Conservation (phyloP, 73 alveolate genomes). For the Halteria grandinella region DNA sequence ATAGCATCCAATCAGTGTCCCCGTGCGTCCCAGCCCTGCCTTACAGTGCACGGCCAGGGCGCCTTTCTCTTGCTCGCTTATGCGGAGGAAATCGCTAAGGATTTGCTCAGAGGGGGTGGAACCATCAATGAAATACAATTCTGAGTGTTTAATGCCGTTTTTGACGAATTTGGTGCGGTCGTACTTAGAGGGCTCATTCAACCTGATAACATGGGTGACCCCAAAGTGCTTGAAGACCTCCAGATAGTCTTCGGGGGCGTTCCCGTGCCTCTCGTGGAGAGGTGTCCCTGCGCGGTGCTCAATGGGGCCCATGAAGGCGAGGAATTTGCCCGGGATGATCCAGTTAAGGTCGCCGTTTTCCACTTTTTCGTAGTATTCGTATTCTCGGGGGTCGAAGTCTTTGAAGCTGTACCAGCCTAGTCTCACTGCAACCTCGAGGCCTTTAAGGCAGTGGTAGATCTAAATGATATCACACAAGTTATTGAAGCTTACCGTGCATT, state of each 20-base stretch:
- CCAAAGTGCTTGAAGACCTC: constrained; percentile 88
- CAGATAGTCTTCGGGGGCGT: constrained; percentile 94
- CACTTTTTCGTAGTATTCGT: constrained; percentile 93
- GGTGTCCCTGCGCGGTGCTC: constrained; percentile 65
- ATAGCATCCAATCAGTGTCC: constrained; percentile 87
- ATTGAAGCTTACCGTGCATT: constrained; percentile 49
- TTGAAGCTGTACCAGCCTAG: constrained; percentile 92
- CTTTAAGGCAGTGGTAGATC: constrained; percentile 84
- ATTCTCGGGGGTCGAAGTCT: constrained; percentile 82
- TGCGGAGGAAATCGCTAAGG: constrained; percentile 62
- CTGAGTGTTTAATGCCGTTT: constrained; percentile 77
- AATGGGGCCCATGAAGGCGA: constrained; percentile 94
- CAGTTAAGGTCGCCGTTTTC: constrained; percentile 96
- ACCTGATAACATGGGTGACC: constrained; percentile 87
- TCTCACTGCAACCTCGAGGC: constrained; percentile 87
- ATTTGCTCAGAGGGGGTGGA: constrained; percentile 78
- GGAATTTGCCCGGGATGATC: constrained; percentile 91
- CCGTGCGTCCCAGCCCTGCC: constrained; percentile 95
- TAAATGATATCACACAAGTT: background rate
- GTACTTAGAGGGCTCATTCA: constrained; percentile 74
- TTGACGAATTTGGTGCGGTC: constrained; percentile 63
- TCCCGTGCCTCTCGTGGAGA: constrained; percentile 63
- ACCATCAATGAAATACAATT: constrained; percentile 82
- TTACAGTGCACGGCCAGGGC: constrained; percentile 93
- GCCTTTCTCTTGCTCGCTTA: constrained; percentile 75